A percentile compares a stretch with the other conserved stretches of the same genome.
These are phyloP conservation scores for Nidula niveotomentosa DNA, from an alignment of 1,284 basidiomycete genomes.

Conservation along the genomic window DNA sequence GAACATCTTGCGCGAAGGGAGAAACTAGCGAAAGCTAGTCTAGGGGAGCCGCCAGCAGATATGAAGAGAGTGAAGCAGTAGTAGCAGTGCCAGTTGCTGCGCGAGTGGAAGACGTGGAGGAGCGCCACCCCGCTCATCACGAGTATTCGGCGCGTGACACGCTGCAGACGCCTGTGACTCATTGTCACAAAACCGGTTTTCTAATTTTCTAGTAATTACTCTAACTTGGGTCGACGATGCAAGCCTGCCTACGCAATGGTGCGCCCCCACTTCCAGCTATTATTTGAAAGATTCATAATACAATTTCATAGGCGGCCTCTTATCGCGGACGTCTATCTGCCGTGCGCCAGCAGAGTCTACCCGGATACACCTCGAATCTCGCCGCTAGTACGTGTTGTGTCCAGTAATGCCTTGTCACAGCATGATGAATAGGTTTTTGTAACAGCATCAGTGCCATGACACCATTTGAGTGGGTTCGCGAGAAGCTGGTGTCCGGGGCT, in stretches of 20 bases:
- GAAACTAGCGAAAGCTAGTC: not conserved
- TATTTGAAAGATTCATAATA: not conserved
- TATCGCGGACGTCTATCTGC: constrained; percentile 7
- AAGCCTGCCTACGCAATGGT: constrained; percentile 19
- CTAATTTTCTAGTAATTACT: not conserved
- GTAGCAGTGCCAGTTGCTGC: not conserved
- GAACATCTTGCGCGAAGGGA: constrained; percentile 30
- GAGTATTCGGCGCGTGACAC: too few relatives aligned
- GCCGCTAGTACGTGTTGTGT: not conserved
- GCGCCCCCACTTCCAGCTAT: constrained; percentile 1
- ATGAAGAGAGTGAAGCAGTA: not conserved
- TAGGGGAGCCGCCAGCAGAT: not conserved
- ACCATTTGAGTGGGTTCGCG: constrained; percentile 64
- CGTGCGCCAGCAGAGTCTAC: not conserved
- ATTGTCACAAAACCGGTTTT: too few relatives aligned
- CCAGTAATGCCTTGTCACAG: not conserved
- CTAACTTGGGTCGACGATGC: constrained; percentile 14
- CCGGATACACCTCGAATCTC: not conserved
- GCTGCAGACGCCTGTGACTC: too few relatives aligned
- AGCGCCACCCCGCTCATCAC: too few relatives aligned
- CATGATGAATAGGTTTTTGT: not conserved
- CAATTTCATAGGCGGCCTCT: not conserved
- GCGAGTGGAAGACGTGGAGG: constrained; percentile 3
- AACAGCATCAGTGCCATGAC: constrained; percentile 29
- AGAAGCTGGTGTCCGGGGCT: constrained; percentile 51